Base-by-base conservation (phyloP, 176 grass and related monocot species). In the Avena sativa region DNA sequence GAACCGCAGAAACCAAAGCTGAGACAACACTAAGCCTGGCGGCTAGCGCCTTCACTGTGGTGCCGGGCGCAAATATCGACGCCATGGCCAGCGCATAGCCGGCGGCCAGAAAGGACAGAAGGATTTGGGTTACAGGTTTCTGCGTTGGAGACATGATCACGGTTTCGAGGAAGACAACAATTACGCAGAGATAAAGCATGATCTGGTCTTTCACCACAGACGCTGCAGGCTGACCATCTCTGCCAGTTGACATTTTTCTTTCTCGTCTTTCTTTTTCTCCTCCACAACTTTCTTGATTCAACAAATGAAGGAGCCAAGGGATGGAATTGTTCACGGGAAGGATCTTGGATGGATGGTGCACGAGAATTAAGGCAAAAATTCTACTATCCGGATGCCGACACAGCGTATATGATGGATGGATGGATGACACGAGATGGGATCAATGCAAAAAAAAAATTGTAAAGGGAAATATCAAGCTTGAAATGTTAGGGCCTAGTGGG, bases 51-150 rank as follows among this genome's bases (percentile, higher is more conserved):
- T 56, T 46, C 6, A 8, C 53, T n/a, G 26, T 51, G 0, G 3
- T 4, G 7, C 23, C 7, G 0, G 20, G 32, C 1, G 4, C 34
- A 12, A 81, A 65, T 17, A 81, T 38, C 0, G 46, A 87, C 5
- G 28, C 79, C 79, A 75, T 66, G 2, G n/a, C 46, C 9, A 81
- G 58, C 14, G 60, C 25, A 74, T 81, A 74, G 15, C 78, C 69
- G 1, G 5, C 0, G 2, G 13, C 78, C 69, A 87, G 68, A 26
- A 74, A 26, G 20, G 19, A 64, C 0, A 87, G n/a, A 9, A 82
- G 10, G 70, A 32, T 87, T 30, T 67, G n/a, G 32, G 2, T 60
- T 3, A 36, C 34, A 66, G 63, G 79, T 6, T 82, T 3, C n/a
- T 52, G 15, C 14, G 1, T 3, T 44, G 9, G 46, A 63, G 19